Conservation (phyloP, 202 grass and related monocot species). For the Digitaria exilis region DNA sequence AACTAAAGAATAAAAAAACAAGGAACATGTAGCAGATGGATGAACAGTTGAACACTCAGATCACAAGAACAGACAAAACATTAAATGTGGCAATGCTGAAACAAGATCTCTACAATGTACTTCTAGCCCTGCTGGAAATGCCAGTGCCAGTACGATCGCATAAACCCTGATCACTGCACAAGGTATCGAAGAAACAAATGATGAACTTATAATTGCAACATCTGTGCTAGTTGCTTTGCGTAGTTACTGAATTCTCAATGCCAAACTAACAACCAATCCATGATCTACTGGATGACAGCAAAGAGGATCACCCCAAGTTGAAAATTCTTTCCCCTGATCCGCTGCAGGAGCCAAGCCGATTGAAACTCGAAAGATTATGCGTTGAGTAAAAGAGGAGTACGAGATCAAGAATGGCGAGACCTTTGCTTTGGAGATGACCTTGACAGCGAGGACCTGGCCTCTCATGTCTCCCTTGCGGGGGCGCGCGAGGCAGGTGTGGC, state of each 20-base stretch:
- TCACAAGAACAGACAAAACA: slow-evolving; percentile 47
- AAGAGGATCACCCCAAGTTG: slow-evolving; percentile 20
- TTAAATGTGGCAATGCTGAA: slow-evolving; percentile 29
- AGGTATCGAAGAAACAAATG: slow-evolving; percentile 30
- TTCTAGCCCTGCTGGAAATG: slow-evolving; percentile 34
- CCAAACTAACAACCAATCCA: slow-evolving; percentile 12
- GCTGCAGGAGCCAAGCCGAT: neutral
- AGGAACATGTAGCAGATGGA: slow-evolving; percentile 35
- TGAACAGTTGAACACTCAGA: slow-evolving; percentile 34
- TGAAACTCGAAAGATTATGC: slow-evolving; percentile 4
- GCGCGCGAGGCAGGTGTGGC: slow-evolving; percentile 86
- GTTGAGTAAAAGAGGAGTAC: slow-evolving; percentile 5
- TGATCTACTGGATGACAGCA: slow-evolving; percentile 9
- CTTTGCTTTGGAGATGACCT: slow-evolving; percentile 98
- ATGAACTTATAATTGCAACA: slow-evolving; percentile 33
- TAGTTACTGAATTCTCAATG: slow-evolving; percentile 31
- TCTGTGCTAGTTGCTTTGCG: slow-evolving; percentile 28
- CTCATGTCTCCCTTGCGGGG: slow-evolving; percentile 85
- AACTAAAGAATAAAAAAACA: slow-evolving; percentile 32
- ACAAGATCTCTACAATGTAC: slow-evolving; percentile 44
- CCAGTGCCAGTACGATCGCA: slow-evolving; percentile 9
- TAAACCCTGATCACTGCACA: slow-evolving; percentile 18
- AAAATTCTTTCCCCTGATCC: neutral
- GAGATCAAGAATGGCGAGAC: slow-evolving; percentile 47
- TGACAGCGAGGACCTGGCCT: slow-evolving; percentile 84